Conservation (phyloP, 78 protist genomes). For the Dictyostelium discoideum region DNA sequence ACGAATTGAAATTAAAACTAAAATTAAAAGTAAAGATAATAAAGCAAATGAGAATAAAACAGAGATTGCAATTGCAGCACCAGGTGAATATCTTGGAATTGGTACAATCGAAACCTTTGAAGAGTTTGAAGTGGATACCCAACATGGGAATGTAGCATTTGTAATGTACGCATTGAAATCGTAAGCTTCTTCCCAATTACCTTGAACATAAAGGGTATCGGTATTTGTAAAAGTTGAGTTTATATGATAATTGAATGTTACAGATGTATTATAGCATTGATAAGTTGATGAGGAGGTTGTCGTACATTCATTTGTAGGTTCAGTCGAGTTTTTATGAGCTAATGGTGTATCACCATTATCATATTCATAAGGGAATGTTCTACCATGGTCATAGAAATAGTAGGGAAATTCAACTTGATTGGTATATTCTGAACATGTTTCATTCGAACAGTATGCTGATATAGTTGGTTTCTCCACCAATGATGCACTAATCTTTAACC, state of each 20-base stretch:
- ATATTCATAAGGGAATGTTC: slow-evolving; percentile 56
- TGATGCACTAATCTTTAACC: slow-evolving; percentile 32
- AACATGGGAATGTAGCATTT: slow-evolving; percentile 28
- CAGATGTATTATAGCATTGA: slow-evolving; percentile 29
- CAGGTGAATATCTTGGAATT: slow-evolving; percentile 69
- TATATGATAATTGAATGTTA: slow-evolving; percentile 18
- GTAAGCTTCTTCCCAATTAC: not conserved
- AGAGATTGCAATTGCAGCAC: slow-evolving; percentile 59
- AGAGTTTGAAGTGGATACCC: slow-evolving; percentile 10
- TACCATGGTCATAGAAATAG: slow-evolving; percentile 59
- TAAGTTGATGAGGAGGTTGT: not conserved
- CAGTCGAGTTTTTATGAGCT: not conserved
- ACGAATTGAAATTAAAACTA: slow-evolving; percentile 56
- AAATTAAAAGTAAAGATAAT: slow-evolving; percentile 15
- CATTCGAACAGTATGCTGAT: not conserved
- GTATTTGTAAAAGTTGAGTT: not conserved
- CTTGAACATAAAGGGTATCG: not conserved
- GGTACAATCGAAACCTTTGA: slow-evolving; percentile 46
- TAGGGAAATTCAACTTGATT: slow-evolving; percentile 63
- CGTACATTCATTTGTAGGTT: not conserved
- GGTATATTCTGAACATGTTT: slow-evolving; percentile 1
- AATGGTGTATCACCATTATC: slow-evolving; percentile 20
- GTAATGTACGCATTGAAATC: not conserved
- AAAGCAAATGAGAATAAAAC: slow-evolving; percentile 52
- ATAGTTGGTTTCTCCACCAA: not conserved